Conservation (phyloP, 2,329 filamentous ascomycete genomes). For the Pseudogymnoascus sp. region DNA sequence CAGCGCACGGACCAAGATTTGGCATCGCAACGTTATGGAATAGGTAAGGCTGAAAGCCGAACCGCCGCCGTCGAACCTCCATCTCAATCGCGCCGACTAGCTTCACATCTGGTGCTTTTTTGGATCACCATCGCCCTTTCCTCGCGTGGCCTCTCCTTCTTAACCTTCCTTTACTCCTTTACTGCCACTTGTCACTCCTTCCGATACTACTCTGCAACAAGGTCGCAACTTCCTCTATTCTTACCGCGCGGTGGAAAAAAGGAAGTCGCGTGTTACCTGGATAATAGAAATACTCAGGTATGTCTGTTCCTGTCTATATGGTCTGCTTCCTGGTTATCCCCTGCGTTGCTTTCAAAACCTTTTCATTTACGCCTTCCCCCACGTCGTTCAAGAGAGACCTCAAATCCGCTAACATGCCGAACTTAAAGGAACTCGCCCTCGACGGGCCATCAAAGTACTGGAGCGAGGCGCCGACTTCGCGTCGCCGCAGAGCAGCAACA, state of each 20-base stretch:
- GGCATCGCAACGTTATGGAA: not conserved
- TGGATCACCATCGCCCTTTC: not conserved
- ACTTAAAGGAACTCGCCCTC: constrained; percentile 2
- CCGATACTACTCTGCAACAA: not conserved
- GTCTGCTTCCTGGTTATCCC: constrained; percentile 5
- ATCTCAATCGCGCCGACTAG: constrained; percentile 7
- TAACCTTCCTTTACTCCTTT: not conserved
- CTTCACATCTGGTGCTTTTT: constrained; percentile 1
- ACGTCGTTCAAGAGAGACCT: not conserved
- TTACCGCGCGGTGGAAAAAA: not conserved
- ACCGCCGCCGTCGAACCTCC: constrained; percentile 1
- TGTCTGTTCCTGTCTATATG: constrained; percentile 6
- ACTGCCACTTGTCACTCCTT: not conserved
- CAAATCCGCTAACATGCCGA: not conserved
- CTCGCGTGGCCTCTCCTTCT: not conserved
- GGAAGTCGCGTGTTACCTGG: constrained; percentile 5
- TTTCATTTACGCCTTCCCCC: not conserved
- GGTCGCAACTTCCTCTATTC: constrained; percentile 5
- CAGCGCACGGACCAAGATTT: not conserved
- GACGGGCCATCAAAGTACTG: constrained; percentile 7
- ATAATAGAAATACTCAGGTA: constrained; percentile 8
- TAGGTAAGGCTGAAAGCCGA: constrained; percentile 1
- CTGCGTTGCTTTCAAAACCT: not conserved
- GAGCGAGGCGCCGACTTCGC: not conserved
- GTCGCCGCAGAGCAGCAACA: not conserved